These are phyloP conservation scores for Camptophora hylomeconis DNA, from an alignment of 2,329 filamentous ascomycete species.

Conservation along the genomic window DNA sequence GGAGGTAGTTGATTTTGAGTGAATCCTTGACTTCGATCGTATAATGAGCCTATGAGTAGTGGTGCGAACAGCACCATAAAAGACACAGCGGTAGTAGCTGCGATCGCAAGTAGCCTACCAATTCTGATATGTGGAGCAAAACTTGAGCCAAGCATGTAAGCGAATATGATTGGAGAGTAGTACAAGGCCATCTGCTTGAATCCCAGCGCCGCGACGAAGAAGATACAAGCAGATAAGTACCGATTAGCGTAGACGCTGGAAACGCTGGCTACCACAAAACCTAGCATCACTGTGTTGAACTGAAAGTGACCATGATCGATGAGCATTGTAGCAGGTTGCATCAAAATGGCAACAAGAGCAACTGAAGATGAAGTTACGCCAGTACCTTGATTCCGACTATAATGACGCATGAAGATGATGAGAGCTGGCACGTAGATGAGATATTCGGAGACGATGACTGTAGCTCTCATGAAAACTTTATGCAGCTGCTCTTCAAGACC, in stretches of 20 bases:
- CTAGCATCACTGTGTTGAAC: slow-evolving; percentile 98
- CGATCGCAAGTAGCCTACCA: slow-evolving; percentile 59
- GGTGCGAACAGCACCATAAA: slow-evolving; percentile 68
- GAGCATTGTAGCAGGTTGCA: slow-evolving; percentile 82
- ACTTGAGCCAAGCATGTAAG: slow-evolving; percentile 78
- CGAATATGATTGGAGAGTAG: slow-evolving; percentile 86
- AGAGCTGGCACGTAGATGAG: slow-evolving; percentile 75
- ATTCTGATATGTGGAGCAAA: slow-evolving; percentile 59
- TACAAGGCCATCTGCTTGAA: slow-evolving; percentile 99
- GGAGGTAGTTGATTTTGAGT: slow-evolving; percentile 45
- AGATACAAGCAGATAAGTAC: slow-evolving; percentile 77
- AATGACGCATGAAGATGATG: slow-evolving; percentile 73
- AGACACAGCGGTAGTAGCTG: slow-evolving; percentile 55
- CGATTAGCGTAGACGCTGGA: slow-evolving; percentile 78
- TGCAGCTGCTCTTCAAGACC: slow-evolving; percentile 65
- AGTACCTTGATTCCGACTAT: slow-evolving; percentile 61
- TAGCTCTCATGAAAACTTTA: slow-evolving; percentile 93
- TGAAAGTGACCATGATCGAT: slow-evolving; percentile 96
- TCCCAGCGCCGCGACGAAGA: slow-evolving; percentile 85
- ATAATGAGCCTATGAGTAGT: slow-evolving; percentile 57
- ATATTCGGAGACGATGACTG: slow-evolving; percentile 83
- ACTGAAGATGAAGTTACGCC: slow-evolving; percentile 72
- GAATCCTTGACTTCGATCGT: slow-evolving; percentile 54
- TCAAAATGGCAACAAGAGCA: slow-evolving; percentile 74
- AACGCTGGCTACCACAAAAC: slow-evolving; percentile 72